These are phyloP conservation scores for Suillus fuscotomentosus DNA, from an alignment of 768 basidiomycete genomes.

Conservation along the genomic window DNA sequence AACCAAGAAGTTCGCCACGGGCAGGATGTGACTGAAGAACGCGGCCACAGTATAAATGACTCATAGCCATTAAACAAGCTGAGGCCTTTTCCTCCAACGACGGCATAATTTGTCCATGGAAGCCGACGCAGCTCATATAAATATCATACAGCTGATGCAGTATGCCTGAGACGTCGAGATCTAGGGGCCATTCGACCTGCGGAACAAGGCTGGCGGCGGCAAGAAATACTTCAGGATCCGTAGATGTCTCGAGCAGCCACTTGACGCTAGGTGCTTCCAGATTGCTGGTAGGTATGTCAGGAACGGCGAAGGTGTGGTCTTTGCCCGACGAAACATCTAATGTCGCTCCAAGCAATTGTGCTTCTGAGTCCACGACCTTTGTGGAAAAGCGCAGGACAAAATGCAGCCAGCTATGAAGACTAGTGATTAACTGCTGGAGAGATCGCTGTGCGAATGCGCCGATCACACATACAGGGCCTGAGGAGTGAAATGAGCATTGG, in stretches of 20 bases:
- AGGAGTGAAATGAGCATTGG: neutral
- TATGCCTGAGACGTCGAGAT: neutral
- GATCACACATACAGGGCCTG: neutral
- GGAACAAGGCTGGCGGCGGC: neutral
- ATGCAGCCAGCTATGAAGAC: neutral
- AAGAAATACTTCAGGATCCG: neutral
- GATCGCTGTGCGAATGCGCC: neutral
- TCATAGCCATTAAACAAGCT: neutral
- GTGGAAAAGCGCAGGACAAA: neutral
- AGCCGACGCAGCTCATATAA: neutral
- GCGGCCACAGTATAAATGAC: neutral
- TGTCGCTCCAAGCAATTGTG: neutral
- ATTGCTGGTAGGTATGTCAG: neutral
- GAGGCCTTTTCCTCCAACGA: neutral
- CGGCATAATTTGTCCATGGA: neutral
- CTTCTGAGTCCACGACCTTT: neutral
- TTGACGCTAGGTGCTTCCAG: slow-evolving; percentile 5
- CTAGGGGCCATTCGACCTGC: neutral
- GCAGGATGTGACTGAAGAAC: neutral
- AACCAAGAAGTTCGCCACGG: neutral
- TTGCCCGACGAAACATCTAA: too few species aligned
- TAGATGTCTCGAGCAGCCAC: slow-evolving; percentile 1
- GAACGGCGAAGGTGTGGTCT: neutral
- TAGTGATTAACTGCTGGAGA: neutral
- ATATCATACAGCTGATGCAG: neutral